phyloP scores from a whole-genome alignment of 1,284 basidiomycete genomes.

The Tilletia walkeri region DNA sequence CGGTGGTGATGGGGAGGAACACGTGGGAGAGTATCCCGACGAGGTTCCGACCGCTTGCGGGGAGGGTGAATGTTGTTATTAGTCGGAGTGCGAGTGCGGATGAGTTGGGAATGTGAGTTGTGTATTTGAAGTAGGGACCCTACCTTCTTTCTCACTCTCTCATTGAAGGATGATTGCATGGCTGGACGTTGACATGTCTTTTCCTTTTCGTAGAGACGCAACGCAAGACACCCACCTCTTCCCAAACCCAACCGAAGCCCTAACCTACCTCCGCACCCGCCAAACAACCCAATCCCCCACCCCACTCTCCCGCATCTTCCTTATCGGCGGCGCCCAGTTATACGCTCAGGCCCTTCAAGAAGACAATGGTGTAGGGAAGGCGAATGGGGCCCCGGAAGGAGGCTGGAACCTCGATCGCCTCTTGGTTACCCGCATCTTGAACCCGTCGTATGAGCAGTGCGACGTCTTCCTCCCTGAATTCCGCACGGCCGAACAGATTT shows the following conservation, averaged over 20 bases:
- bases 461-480: conserved; percentile 85
- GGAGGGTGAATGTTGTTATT: conserved; percentile 77
- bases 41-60: conserved; percentile 77
- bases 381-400: not conserved
- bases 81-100: conserved; percentile 66
- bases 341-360: conserved; percentile 69
- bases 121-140: not conserved
- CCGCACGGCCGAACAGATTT: conserved; percentile 43
- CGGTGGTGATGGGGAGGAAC: conserved; percentile 91
- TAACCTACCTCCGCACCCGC: conserved; percentile 21
- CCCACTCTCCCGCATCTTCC: conserved; percentile 62
- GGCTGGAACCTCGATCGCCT: conserved; percentile 33
- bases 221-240: conserved; percentile 18
- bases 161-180: conserved; percentile 19
- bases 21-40: conserved; percentile 97
- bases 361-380: not conserved
- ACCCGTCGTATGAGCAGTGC: conserved; percentile 74
- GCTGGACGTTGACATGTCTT: not conserved
- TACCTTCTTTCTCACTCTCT: no score
- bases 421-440: conserved; percentile 78
- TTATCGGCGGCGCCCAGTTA: conserved; percentile 85
- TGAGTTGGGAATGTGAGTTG: conserved; percentile 64
- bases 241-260: not conserved
- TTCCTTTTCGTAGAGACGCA: not conserved
- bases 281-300: conserved; percentile 1